Evolutionary conservation across 768 basidiomycete genomes (phyloP), one percentile per base, ranked within the genome.

Genomic region (Ramaria sp.): DNA sequence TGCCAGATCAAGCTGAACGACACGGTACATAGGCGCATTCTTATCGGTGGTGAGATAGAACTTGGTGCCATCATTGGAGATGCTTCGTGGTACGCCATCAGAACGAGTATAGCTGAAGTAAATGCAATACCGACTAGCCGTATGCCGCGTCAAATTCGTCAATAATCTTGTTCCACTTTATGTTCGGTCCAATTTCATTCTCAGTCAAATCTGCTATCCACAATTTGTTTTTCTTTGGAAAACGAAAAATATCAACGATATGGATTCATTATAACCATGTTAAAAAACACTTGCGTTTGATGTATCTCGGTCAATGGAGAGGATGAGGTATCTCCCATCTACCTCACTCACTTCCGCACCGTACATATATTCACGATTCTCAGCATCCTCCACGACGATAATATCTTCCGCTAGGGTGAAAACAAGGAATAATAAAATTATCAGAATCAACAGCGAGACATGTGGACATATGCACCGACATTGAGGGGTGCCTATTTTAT

Each of bases 161-260:
- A 43, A 86, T 66, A 32, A 91, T 57, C 66, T 85, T 87, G 58
- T 74, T 71, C 87, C 88, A 91, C 58, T 77, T 73, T 62, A 90
- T 77, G 56, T 84, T 72, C 49, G 71, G 71, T 8, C 78, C 79
- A 24, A 88, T 82, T 53, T 75, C 70, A 52, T 78, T 73, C 45
- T 77, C 69, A 44, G 76, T 63, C 7, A 88, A 71, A 59, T 88
- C 80, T 6, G 83, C 77, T 44, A 89, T 72, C 86, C 87, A 89
- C 1, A 88, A 64, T 9, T 81, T 64, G 62, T 86, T 83, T 79
- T 80, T 82, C 85, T 88, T 58, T 16, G 39, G 42, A 47, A 56
- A 38, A 45, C 12, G n/a, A n/a, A 24, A 50, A 24, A 53, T 42
- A n/a, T 41, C 30, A 13, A n/a, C 41, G 22, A 27, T 10, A 2